Base-by-base conservation (phyloP, 345 rosid genomes). In the Linum trigynum region DNA sequence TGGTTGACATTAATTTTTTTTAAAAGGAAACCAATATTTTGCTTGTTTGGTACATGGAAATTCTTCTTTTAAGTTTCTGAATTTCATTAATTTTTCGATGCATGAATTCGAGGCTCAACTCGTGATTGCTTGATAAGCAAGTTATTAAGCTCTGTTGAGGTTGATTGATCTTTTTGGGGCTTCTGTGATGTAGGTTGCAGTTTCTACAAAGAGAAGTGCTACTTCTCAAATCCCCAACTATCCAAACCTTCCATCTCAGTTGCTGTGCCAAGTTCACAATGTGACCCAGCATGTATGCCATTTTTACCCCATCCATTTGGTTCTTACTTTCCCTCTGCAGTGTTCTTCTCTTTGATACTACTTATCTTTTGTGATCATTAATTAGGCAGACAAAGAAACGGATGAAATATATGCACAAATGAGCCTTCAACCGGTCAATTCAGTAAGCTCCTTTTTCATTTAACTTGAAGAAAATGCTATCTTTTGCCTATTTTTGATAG, bases 341-440 rank as follows among this genome's bases (percentile, higher is more conserved):
- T 3, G 3, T 7, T 37, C 41, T 2, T 39, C 55, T 72, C 56
- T 16, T 65, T 61, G 15, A 37, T 23, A 23, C 39, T 64, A 3
- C 5, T 5, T 4, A 16, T 57, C 9, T 32, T 12, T 57, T 17
- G 36, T 2, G 8, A 3, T 57, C 56, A 3, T 38, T 62, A 23
- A 70, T 68, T 70, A 91, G 99, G 97, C 96, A 16, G 99, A 95
- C 78, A 95, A 78, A 74, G 99, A 91, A 57, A 91, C 89, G 0
- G 99, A 95, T 65, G 96, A 95, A 78, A 82, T 91, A 67, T 91
- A 87, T 87, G 91, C 95, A 42, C 97, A 91, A 69, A 91, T 95
- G 94, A 88, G 90, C 74, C 97, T 95, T 77, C 97, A 91, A 71
- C 91, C 99, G 40, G 91, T 95, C 68, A 87, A 80, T 61, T 77